Conservation (phyloP, 2,329 filamentous ascomycete genomes). For the Ascochyta lentis region DNA sequence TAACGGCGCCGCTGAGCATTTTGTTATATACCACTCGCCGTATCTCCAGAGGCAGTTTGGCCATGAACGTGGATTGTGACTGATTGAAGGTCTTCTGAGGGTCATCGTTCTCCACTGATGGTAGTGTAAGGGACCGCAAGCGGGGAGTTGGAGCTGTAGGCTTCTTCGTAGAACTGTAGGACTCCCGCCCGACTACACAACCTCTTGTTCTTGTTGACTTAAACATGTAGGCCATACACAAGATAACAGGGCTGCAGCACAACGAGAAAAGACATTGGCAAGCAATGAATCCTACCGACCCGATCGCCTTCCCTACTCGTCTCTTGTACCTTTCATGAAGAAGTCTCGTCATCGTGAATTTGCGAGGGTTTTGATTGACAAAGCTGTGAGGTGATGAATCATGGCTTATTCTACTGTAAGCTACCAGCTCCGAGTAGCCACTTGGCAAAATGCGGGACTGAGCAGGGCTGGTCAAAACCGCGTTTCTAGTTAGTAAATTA, state of each 20-base stretch:
- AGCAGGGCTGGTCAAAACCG: too few relatives aligned
- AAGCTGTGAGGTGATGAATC: not conserved
- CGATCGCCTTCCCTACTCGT: conserved; percentile 13
- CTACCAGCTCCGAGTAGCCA: too few relatives aligned
- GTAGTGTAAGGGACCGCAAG: conserved; percentile 21
- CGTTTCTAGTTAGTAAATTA: too few relatives aligned
- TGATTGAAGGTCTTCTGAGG: conserved; percentile 23
- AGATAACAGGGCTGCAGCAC: conserved; percentile 26
- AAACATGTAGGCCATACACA: conserved; percentile 20
- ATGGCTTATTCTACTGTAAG: not conserved
- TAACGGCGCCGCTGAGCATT: conserved; percentile 18
- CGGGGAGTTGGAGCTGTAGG: conserved; percentile 27
- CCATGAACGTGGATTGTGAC: conserved; percentile 25
- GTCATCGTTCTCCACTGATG: conserved; percentile 13
- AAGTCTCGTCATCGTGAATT: conserved; percentile 6
- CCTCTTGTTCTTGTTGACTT: not conserved
- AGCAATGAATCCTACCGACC: conserved; percentile 12
- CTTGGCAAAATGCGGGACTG: too few relatives aligned
- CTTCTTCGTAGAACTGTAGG: not conserved
- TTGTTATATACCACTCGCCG: conserved; percentile 28
- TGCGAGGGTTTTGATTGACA: not conserved
- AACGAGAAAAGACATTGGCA: conserved; percentile 27
- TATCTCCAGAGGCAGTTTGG: conserved; percentile 29
- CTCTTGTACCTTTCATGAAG: conserved; percentile 19
- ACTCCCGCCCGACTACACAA: not conserved